Evolutionary conservation across 768 basidiomycete genomes (phyloP).

Genomic region (Hebeloma cylindrosporum): DNA sequence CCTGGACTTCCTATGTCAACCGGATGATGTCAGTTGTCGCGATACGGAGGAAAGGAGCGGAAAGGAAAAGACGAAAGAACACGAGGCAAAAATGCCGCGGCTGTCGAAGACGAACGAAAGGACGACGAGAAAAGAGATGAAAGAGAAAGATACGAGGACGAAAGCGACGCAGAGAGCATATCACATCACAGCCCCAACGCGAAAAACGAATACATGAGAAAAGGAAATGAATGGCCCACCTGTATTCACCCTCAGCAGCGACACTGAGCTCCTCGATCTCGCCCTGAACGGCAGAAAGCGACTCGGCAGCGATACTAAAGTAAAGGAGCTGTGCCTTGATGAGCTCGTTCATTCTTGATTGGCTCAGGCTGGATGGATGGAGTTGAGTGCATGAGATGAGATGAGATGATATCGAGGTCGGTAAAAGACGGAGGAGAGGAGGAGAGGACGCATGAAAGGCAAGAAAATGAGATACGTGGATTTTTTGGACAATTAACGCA

Average conservation of each 20-base stretch:
- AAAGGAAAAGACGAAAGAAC: no score
- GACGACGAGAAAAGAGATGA: no score
- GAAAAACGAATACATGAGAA: not conserved
- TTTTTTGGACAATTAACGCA: conserved; percentile 7
- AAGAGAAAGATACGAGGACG: no score
- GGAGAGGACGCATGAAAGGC: not conserved
- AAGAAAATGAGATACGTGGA: not conserved
- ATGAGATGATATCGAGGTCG: conserved; percentile 4
- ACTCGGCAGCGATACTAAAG: conserved; percentile 76
- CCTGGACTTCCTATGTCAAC: conserved; percentile 72
- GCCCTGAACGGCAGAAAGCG: conserved; percentile 78
- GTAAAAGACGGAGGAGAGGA: no score
- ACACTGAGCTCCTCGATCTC: conserved; percentile 93
- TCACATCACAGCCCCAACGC: no score
- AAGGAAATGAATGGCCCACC: conserved; percentile 43
- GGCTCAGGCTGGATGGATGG: conserved; percentile 76
- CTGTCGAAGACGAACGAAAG: no score
- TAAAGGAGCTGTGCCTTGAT: conserved; percentile 86
- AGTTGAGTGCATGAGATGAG: not conserved
- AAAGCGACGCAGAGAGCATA: no score
- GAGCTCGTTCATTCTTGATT: conserved; percentile 91
- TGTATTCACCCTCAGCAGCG: conserved; percentile 93
- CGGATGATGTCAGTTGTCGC: no score
- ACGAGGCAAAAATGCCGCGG: no score
- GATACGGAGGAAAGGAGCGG: no score